Evolutionary conservation across 495 filamentous ascomycete genomes (phyloP).

Genomic region (Glutinoglossum americanum): DNA sequence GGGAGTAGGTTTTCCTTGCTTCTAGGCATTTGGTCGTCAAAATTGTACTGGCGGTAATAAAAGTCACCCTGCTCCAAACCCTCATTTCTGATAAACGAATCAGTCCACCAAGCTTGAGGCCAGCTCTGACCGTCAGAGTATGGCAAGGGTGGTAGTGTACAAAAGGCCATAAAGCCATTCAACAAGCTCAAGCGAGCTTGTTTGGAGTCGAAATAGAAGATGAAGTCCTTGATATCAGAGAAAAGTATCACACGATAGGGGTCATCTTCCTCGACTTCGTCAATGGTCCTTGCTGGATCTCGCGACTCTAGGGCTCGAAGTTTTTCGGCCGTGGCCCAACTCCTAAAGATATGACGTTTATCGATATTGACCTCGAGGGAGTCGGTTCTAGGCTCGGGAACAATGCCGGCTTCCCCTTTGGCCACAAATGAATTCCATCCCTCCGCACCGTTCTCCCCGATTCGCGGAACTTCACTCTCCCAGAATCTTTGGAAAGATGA

Average conservation of each 20-base stretch:
- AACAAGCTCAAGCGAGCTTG: background rate
- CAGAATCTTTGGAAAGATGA: slow-evolving; percentile 53
- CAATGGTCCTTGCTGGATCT: slow-evolving; percentile 41
- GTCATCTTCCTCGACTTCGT: slow-evolving; percentile 50
- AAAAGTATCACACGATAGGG: slow-evolving; percentile 59
- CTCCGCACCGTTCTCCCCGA: slow-evolving; percentile 49
- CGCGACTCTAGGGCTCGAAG: slow-evolving; percentile 23
- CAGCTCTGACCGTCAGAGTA: background rate
- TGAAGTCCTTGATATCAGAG: slow-evolving; percentile 44
- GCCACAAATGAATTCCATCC: slow-evolving; percentile 43
- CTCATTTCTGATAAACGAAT: slow-evolving; percentile 27
- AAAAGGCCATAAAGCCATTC: slow-evolving; percentile 3
- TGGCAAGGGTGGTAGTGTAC: slow-evolving; percentile 2
- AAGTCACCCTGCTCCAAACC: slow-evolving; percentile 10
- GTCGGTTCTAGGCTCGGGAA: slow-evolving; percentile 18
- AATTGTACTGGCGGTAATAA: slow-evolving; percentile 1
- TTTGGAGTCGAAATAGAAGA: background rate
- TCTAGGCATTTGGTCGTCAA: background rate
- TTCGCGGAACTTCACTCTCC: slow-evolving; percentile 63
- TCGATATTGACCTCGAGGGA: slow-evolving; percentile 5
- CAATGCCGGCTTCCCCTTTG: slow-evolving; percentile 13
- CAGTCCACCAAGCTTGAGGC: slow-evolving; percentile 17
- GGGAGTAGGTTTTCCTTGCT: background rate
- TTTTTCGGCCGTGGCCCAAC: slow-evolving; percentile 43
- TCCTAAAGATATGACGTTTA: slow-evolving; percentile 19